phyloP scores from a whole-genome alignment of 2,329 filamentous ascomycete species.

The Pseudogymnoascus sp. region DNA sequence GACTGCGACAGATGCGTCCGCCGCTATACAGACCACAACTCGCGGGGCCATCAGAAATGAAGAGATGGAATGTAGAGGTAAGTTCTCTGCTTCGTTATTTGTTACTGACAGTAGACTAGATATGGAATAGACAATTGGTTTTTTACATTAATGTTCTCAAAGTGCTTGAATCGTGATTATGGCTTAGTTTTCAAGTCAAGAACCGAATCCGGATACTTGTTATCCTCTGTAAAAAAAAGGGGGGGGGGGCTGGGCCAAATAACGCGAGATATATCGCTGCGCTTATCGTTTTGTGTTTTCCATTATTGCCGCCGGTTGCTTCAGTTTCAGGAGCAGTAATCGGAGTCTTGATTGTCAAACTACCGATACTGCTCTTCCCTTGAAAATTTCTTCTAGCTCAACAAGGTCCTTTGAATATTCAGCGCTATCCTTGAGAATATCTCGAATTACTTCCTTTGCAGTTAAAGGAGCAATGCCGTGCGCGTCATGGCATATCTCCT shows the following conservation, averaged over 20 bases:
- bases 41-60: background rate
- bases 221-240: background rate
- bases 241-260: background rate
- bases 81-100: background rate
- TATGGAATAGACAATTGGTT: background rate
- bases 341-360: background rate
- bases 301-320: background rate
- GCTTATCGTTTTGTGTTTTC: background rate
- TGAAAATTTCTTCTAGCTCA: background rate
- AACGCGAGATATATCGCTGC: background rate
- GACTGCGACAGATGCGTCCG: background rate
- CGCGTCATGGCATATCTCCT: too few relatives aligned
- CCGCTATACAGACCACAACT: background rate
- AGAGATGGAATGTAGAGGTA: background rate
- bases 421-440: background rate
- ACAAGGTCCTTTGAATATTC: background rate
- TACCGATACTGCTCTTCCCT: background rate
- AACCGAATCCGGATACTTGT: background rate
- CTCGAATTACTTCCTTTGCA: background rate
- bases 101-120: background rate
- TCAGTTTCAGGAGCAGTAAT: background rate
- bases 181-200: background rate
- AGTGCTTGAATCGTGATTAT: background rate
- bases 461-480: too few relatives aligned
- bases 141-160: background rate